Evolutionary conservation across 129 eudicot genomes (phyloP), one percentile per base, ranked within the genome.

Genomic region (Erigeron canadensis): DNA sequence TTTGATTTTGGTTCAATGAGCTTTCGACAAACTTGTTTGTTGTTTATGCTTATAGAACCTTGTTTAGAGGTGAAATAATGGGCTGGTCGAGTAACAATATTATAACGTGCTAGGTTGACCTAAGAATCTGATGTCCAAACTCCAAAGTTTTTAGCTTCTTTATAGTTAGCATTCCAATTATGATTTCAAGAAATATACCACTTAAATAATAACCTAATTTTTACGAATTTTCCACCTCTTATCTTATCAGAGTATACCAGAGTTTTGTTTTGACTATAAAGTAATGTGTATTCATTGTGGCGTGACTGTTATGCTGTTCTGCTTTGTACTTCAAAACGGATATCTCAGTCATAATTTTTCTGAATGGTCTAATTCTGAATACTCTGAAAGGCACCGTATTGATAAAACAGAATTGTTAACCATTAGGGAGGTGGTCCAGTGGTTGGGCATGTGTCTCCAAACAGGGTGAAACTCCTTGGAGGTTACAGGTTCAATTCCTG

Each of bases 381-480:
- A 45, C 40, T 37, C 10, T 45, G 69, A 9, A 65, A 18, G 78
- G 60, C 55, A 5, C 44, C 7, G 12, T 37, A 41, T 70, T 15
- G 15, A 77, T 57, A 54, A 46, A 41, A 67, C 16, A 11, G 63
- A 74, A 47, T 63, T 78, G 57, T 55, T 12, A n/a, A n/a, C n/a
- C n/a, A n/a, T n/a, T n/a, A n/a, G n/a, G n/a, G n/a, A n/a, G n/a
- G n/a, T n/a, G n/a, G n/a, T n/a, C n/a, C n/a, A n/a, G n/a, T n/a
- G n/a, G n/a, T n/a, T n/a, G n/a, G n/a, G n/a, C n/a, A n/a, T n/a
- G n/a, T n/a, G n/a, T n/a, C n/a, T n/a, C n/a, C n/a, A n/a, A n/a
- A n/a, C n/a, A n/a, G n/a, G n/a, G n/a, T n/a, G n/a, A n/a, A n/a
- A n/a, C n/a, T n/a, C n/a, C n/a, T n/a, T n/a, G n/a, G n/a, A n/a